Conservation (phyloP, 2,329 filamentous ascomycete genomes). For the Ceratocystis diversiconidia region DNA sequence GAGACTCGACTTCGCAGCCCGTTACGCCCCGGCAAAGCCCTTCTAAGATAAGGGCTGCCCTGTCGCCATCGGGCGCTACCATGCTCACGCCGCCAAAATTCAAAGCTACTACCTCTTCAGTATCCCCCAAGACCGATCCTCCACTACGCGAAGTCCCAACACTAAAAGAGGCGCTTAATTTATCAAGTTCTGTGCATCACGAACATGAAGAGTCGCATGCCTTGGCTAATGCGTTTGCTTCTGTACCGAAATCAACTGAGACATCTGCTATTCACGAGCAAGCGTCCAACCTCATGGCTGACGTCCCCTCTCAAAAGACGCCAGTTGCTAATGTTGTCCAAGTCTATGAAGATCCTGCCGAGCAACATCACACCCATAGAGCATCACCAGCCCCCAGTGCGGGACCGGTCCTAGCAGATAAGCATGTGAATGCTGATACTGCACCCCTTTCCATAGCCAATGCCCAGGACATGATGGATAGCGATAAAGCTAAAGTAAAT, state of each 20-base stretch:
- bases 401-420: conserved; percentile 43
- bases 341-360: conserved; percentile 51
- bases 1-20: conserved; percentile 8
- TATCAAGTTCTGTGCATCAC: background rate
- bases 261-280: conserved; percentile 1
- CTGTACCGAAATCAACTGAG: background rate
- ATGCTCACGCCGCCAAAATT: conserved; percentile 8
- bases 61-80: conserved; percentile 3
- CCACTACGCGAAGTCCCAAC: background rate
- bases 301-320: background rate
- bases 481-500: conserved; percentile 42
- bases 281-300: background rate
- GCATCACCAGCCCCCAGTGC: conserved; percentile 27
- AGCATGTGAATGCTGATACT: conserved; percentile 43
- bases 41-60: conserved; percentile 10
- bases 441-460: background rate
- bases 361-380: conserved; percentile 21
- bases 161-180: background rate
- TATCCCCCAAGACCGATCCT: conserved; percentile 9
- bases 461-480: conserved; percentile 1
- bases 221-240: background rate
- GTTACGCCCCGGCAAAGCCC: conserved; percentile 14
- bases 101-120: background rate
- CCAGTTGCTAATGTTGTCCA: conserved; percentile 26
- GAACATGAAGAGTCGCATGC: background rate